These are phyloP conservation scores for Penicillium steckii DNA, from an alignment of 495 filamentous ascomycete species.

Conservation along the genomic window DNA sequence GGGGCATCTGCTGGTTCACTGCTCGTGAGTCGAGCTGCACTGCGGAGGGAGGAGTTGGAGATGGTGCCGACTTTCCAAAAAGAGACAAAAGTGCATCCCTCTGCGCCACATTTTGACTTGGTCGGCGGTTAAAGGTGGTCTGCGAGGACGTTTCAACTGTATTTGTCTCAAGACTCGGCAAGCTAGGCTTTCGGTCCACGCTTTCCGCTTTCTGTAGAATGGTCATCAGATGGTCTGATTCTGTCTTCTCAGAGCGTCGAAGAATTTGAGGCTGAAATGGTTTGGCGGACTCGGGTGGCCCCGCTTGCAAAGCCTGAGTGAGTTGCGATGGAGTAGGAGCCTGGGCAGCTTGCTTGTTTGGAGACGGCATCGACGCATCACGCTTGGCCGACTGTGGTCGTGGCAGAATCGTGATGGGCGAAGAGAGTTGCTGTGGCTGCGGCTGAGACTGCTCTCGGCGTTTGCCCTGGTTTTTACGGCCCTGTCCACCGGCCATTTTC, in stretches of 20 bases:
- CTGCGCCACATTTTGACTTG: constrained; percentile 57
- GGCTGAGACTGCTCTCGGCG: constrained; percentile 13
- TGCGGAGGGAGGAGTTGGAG: constrained; percentile 22
- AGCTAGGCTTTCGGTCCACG: constrained; percentile 14
- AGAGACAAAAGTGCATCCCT: constrained; percentile 67
- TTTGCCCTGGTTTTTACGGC: constrained; percentile 21
- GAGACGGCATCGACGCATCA: constrained; percentile 22
- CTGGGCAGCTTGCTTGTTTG: constrained; percentile 14
- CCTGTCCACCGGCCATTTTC: constrained; percentile 19
- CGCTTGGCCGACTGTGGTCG: constrained; percentile 39
- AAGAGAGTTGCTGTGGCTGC: constrained; percentile 27
- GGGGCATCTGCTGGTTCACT: constrained; percentile 15
- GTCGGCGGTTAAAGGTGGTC: constrained; percentile 36
- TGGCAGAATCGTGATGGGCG: constrained; percentile 45
- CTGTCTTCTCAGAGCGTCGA: constrained; percentile 48
- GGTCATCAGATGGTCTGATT: constrained; percentile 22
- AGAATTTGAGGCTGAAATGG: constrained; percentile 61
- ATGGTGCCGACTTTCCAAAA: constrained; percentile 57
- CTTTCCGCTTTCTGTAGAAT: constrained; percentile 4
- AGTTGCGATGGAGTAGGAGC: constrained; percentile 14
- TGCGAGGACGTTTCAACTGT: constrained; percentile 7
- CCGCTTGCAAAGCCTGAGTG: constrained; percentile 14
- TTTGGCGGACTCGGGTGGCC: constrained; percentile 36
- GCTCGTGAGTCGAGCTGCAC: constrained; percentile 26
- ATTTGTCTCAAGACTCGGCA: constrained; percentile 6